A percentile compares a stretch with the other conserved stretches of the same genome.
phyloP scores from a whole-genome alignment of 2,329 filamentous ascomycete species.

The Chrysosporium keratinophilum region DNA sequence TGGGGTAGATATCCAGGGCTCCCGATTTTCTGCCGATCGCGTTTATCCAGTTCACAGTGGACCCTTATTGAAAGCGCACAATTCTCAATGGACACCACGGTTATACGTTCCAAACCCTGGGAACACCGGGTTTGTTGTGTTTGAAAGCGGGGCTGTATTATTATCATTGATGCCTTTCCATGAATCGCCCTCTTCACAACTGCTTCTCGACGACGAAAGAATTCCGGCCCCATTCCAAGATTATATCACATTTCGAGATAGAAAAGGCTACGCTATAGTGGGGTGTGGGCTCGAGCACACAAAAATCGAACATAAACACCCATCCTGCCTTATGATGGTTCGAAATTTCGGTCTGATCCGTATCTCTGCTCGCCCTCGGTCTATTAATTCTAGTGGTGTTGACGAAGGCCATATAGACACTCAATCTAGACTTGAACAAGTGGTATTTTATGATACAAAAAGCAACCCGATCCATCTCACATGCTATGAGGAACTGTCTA shows the following conservation, averaged over 20 bases:
- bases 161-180: conserved; percentile 59
- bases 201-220: conserved; percentile 56
- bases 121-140: conserved; percentile 70
- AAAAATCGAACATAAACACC: conserved; percentile 28
- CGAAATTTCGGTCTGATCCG: conserved; percentile 50
- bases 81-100: conserved; percentile 45
- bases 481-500: conserved; percentile 54
- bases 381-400: conserved; percentile 39
- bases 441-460: conserved; percentile 75
- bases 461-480: conserved; percentile 84
- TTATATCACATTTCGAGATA: conserved; percentile 62
- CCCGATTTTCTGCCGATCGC: conserved; percentile 49
- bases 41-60: conserved; percentile 60
- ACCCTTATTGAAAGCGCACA: conserved; percentile 40
- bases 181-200: conserved; percentile 64
- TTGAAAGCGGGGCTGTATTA: conserved; percentile 67
- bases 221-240: conserved; percentile 69
- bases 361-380: conserved; percentile 35
- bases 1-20: conserved; percentile 54
- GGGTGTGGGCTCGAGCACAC: conserved; percentile 41
- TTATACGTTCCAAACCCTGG: conserved; percentile 69
- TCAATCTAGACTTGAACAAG: conserved; percentile 85
- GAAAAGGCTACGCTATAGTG: conserved; percentile 40
- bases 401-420: conserved; percentile 53
- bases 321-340: conserved; percentile 45